Evolutionary conservation across 257 asterid genomes (phyloP), one percentile per base, ranked within the genome.

Genomic region (Salvia rosmarinus): DNA sequence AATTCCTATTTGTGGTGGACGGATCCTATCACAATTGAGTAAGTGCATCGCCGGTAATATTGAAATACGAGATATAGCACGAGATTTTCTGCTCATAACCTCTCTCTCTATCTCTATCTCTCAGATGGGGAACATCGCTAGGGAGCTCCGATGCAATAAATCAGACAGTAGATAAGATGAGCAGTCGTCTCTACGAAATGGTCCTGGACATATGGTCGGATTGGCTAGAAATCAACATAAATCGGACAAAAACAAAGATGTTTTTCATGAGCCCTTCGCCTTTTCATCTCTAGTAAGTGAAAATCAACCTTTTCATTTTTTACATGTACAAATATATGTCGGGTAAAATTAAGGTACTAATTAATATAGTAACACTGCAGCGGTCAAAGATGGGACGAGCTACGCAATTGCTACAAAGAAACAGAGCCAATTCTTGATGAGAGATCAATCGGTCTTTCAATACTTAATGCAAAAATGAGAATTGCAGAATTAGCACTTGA

Each of bases 1-100:
- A 84, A 92, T 56, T 70, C 93, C 9, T 92, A 77, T 43, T 71
- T 80, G 3, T 92, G 98, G 98, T 90, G 97, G 97, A 35, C 84
- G 20, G 72, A 82, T 10, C 85, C 89, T 11, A 69, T 88, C 69
- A 85, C 82, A 20, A 49, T 85, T 64, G 43, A 88, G 96, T 93
- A 77, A 83, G 95, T 79, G 6, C 9, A 14, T n/a, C n/a, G n/a
- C n/a, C n/a, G n/a, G n/a, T n/a, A n/a, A n/a, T n/a, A n/a, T n/a
- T n/a, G n/a, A n/a, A n/a, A n/a, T n/a, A n/a, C n/a, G n/a, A n/a
- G n/a, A n/a, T n/a, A 43, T 10, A 42, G 2, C 13, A 42, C 4
- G n/a, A 3, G 11, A 10, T 46, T 46, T 4, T 19, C 10, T 47
- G 10, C 8, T 19, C 8, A 9, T 17, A 20, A 16, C 57, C 34